These are phyloP conservation scores for Sarocladium oryzae DNA, from an alignment of 2,329 filamentous ascomycete species.

Conservation along the genomic window DNA sequence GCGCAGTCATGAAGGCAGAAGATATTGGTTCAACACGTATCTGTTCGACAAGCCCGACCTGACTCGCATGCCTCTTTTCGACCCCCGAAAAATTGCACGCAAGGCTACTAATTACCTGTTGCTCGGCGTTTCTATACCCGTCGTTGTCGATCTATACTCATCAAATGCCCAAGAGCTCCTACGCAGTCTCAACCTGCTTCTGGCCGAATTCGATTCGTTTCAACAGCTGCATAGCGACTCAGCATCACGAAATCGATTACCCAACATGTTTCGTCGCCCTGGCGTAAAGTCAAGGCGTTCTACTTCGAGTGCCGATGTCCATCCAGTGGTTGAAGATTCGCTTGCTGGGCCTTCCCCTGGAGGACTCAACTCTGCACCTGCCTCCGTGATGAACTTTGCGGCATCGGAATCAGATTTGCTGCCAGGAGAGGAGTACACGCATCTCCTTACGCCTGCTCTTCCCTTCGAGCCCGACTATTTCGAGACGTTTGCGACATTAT, in stretches of 20 bases:
- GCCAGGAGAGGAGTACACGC: slow-evolving; percentile 79
- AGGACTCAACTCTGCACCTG: background rate
- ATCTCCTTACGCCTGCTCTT: slow-evolving; percentile 82
- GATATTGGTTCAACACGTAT: slow-evolving; percentile 98
- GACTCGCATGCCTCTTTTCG: slow-evolving; percentile 76
- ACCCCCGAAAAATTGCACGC: slow-evolving; percentile 74
- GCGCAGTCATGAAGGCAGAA: slow-evolving; percentile 76
- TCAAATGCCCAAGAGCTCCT: slow-evolving; percentile 78
- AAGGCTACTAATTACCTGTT: slow-evolving; percentile 92
- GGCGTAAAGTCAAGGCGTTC: slow-evolving; percentile 51
- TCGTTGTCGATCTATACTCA: slow-evolving; percentile 81
- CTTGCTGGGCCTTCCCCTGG: slow-evolving; percentile 19
- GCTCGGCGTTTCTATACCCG: slow-evolving; percentile 84
- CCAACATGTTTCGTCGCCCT: slow-evolving; percentile 73
- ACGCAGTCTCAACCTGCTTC: slow-evolving; percentile 73
- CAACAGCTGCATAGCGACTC: slow-evolving; percentile 79
- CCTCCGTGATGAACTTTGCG: slow-evolving; percentile 46
- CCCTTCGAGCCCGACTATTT: slow-evolving; percentile 98
- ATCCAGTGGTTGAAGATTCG: slow-evolving; percentile 23
- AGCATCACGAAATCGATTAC: slow-evolving; percentile 68
- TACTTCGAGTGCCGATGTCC: slow-evolving; percentile 39
- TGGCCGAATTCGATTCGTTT: slow-evolving; percentile 90
- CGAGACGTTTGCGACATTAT: slow-evolving; percentile 91
- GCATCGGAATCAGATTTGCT: slow-evolving; percentile 60
- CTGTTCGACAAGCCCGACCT: slow-evolving; percentile 83